phyloP scores from a whole-genome alignment of 2,329 filamentous ascomycete genomes.

The Pseudogymnoascus sp. region DNA sequence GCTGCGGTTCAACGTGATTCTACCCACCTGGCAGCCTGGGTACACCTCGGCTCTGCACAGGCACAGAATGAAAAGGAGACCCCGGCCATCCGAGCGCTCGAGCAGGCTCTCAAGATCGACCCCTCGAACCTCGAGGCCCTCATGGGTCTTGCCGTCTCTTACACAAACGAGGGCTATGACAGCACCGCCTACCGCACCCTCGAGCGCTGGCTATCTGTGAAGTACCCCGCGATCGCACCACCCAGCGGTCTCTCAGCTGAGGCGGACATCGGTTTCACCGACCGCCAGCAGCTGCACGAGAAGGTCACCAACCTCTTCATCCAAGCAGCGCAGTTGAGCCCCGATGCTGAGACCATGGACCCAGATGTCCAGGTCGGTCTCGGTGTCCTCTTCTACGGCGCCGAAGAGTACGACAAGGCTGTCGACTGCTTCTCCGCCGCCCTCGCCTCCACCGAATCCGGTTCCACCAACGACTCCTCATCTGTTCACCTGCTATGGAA shows the following conservation, averaged over 20 bases:
- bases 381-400: slow-evolving; percentile 94
- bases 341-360: slow-evolving; percentile 91
- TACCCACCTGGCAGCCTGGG: slow-evolving; percentile 86
- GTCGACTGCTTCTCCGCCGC: slow-evolving; percentile 97
- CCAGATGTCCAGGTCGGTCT: slow-evolving; percentile 96
- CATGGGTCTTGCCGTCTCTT: slow-evolving; percentile 92
- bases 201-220: slow-evolving; percentile 92
- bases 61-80: slow-evolving; percentile 98
- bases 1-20: slow-evolving; percentile 87
- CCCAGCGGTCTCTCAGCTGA: slow-evolving; percentile 64
- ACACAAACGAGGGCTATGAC: slow-evolving; percentile 98
- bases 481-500: slow-evolving; percentile 97
- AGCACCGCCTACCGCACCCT: slow-evolving; percentile 92
- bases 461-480: slow-evolving; percentile 72
- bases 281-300: slow-evolving; percentile 73
- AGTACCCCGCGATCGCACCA: slow-evolving; percentile 77
- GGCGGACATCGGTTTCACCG: slow-evolving; percentile 79
- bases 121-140: slow-evolving; percentile 79
- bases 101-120: slow-evolving; percentile 83
- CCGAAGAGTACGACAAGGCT: slow-evolving; percentile 95
- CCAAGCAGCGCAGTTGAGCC: slow-evolving; percentile 81
- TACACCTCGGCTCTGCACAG: slow-evolving; percentile 81
- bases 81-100: slow-evolving; percentile 85
- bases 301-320: slow-evolving; percentile 90
- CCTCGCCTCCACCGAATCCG: slow-evolving; percentile 74